These are phyloP conservation scores for Myxozyma mucilagina DNA, from an alignment of 805 yeast species.

Conservation along the genomic window DNA sequence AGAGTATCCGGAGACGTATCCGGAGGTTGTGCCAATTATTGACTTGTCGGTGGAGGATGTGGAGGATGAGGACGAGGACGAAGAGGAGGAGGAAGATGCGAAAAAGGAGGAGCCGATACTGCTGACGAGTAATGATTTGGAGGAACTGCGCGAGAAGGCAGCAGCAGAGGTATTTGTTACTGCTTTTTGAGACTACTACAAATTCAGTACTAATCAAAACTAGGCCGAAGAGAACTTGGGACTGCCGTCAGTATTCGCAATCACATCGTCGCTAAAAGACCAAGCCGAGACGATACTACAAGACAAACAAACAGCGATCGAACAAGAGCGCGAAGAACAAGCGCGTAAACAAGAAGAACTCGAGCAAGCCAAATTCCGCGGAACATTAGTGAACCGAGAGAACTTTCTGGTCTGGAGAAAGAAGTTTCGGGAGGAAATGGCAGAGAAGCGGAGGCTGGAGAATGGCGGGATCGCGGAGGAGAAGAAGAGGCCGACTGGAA, in stretches of 20 bases:
- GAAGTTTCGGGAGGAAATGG: slow-evolving; percentile 67
- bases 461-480: slow-evolving; percentile 19
- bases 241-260: slow-evolving; percentile 84
- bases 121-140: slow-evolving; percentile 38
- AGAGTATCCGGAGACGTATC: slow-evolving; percentile 74
- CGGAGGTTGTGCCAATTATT: slow-evolving; percentile 72
- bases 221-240: slow-evolving; percentile 76
- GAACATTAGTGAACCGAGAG: slow-evolving; percentile 84
- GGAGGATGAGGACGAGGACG: slow-evolving; percentile 46
- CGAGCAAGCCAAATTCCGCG: slow-evolving; percentile 86
- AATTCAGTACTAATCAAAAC: background rate
- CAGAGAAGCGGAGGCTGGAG: slow-evolving; percentile 57
- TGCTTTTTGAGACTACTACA: background rate
- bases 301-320: slow-evolving; percentile 54
- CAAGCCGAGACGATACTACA: slow-evolving; percentile 69
- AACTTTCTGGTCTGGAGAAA: slow-evolving; percentile 72
- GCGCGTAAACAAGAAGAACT: slow-evolving; percentile 67
- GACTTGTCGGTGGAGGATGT: slow-evolving; percentile 41
- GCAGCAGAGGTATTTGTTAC: slow-evolving; percentile 30
- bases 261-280: slow-evolving; percentile 77
- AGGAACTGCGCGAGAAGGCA: slow-evolving; percentile 32
- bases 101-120: slow-evolving; percentile 44
- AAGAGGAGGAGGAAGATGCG: slow-evolving; percentile 50
- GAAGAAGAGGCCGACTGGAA: slow-evolving; percentile 70
- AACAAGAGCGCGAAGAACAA: slow-evolving; percentile 58